Evolutionary conservation across 768 basidiomycete species (phyloP), one percentile per base, ranked within the genome.

Genomic region (Piloderma croceum): DNA sequence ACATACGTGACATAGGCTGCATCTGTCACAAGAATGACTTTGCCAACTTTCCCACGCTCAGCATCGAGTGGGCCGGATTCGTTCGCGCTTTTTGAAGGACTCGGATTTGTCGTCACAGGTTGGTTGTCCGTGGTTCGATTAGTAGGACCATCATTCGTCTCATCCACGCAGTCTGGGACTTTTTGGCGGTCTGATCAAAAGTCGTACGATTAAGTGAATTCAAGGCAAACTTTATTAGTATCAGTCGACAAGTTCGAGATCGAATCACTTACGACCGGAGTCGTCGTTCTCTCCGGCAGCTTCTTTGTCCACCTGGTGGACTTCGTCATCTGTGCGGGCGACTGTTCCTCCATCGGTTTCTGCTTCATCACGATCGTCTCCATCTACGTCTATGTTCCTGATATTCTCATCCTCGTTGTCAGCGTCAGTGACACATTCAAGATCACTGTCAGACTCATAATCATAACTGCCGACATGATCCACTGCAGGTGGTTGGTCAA

Each of bases 361-460:
- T 9, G 5, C 9, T 6, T 17, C 19, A 24, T 24, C 24, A 5
- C 32, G 24, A 5, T 42, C 34, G 3, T 35, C 21, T 7, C 37
- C 44, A 15, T 29, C 27, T 15, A 9, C 27, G 5, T 41, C 39
- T 2, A n/a, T n/a, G n/a, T n/a, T n/a, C n/a, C n/a, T n/a, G n/a
- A n/a, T n/a, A n/a, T n/a, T n/a, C n/a, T n/a, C n/a, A n/a, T n/a
- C n/a, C n/a, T n/a, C n/a, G n/a, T n/a, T n/a, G n/a, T n/a, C n/a
- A n/a, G n/a, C n/a, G n/a, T n/a, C n/a, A n/a, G n/a, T n/a, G n/a
- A n/a, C n/a, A n/a, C n/a, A n/a, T n/a, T n/a, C n/a, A n/a, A 46
- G 25, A 29, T 46, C 44, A 22, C 44, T 46, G 44, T 46, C 44
- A 13, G 44, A 43, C 24, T 34, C 39, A 27, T 46, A 46, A 20